Percentiles rank a stretch among this genome's conserved stretches.
Conservation (phyloP, 352 stramenopile genomes). For the Detonula confervacea region DNA sequence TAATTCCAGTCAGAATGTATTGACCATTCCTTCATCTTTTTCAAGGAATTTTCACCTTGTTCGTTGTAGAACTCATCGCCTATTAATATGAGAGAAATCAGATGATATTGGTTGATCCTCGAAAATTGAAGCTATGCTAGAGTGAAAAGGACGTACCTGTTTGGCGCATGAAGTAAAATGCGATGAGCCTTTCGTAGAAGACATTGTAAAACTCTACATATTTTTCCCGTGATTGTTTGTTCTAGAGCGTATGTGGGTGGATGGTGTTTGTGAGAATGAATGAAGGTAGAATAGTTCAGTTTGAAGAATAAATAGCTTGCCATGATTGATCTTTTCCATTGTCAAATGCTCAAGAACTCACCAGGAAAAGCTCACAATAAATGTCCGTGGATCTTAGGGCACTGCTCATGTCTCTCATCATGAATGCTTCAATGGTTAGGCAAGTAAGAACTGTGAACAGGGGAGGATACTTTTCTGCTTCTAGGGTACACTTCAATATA, state of each 20-base stretch:
- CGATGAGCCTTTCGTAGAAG: constrained; percentile 29
- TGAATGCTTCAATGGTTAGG: constrained; percentile 4
- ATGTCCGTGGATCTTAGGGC: constrained; percentile 12
- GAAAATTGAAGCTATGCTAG: too few relatives aligned
- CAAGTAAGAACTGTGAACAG: neutral
- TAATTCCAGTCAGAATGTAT: constrained; percentile 53
- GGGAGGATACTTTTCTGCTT: neutral
- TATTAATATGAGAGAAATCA: too few relatives aligned
- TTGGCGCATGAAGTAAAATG: constrained; percentile 28
- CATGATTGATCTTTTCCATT: neutral
- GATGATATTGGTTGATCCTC: too few relatives aligned
- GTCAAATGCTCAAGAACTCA: neutral
- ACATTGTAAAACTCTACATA: constrained; percentile 1
- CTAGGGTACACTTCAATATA: constrained; percentile 16
- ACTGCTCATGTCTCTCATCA: constrained; percentile 27
- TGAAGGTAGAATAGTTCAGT: neutral
- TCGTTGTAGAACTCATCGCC: constrained; percentile 12
- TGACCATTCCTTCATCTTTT: constrained; percentile 26
- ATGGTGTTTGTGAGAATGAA: neutral
- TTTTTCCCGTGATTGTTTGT: neutral
- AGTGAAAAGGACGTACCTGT: constrained; percentile 3
- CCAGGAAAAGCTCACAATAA: neutral
- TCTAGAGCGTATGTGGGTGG: neutral
- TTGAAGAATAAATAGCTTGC: neutral
- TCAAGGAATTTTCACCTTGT: constrained; percentile 16